phyloP scores from a whole-genome alignment of 768 basidiomycete species.

The Rhodotorula diobovata region DNA sequence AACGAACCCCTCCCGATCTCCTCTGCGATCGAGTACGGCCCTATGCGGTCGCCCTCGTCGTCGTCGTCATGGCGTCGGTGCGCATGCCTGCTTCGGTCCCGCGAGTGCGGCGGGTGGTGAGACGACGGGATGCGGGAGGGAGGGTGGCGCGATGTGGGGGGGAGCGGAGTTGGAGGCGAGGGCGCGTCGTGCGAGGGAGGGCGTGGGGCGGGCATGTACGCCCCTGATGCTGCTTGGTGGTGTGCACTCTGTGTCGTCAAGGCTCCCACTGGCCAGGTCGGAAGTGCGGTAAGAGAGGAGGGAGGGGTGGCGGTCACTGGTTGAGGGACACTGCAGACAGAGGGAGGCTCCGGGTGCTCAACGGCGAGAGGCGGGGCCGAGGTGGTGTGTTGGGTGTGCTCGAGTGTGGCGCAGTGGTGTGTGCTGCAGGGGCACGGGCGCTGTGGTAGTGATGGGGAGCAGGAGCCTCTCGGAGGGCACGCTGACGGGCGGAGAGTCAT shows the following conservation, averaged over 20 bases:
- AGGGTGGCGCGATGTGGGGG: neutral
- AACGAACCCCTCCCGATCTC: constrained; percentile 69
- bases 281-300: neutral
- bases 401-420: too few species aligned
- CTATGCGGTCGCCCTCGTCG: constrained; percentile 42
- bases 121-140: neutral
- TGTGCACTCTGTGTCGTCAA: neutral
- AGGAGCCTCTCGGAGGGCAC: too few species aligned
- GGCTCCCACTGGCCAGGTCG: neutral
- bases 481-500: too few species aligned
- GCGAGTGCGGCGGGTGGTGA: neutral
- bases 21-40: constrained; percentile 47
- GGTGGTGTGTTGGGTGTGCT: too few species aligned
- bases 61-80: neutral
- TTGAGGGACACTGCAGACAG: too few species aligned
- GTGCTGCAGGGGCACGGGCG: too few species aligned
- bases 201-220: constrained; percentile 2
- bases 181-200: neutral
- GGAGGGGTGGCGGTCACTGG: too few species aligned
- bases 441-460: too few species aligned
- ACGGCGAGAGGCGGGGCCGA: too few species aligned
- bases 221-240: neutral
- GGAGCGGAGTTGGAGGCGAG: neutral
- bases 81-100: neutral
- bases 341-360: too few species aligned